Evolutionary conservation across 805 yeast species (phyloP), one percentile per base, ranked within the genome.

Genomic region (Saccharomycopsis sp.): DNA sequence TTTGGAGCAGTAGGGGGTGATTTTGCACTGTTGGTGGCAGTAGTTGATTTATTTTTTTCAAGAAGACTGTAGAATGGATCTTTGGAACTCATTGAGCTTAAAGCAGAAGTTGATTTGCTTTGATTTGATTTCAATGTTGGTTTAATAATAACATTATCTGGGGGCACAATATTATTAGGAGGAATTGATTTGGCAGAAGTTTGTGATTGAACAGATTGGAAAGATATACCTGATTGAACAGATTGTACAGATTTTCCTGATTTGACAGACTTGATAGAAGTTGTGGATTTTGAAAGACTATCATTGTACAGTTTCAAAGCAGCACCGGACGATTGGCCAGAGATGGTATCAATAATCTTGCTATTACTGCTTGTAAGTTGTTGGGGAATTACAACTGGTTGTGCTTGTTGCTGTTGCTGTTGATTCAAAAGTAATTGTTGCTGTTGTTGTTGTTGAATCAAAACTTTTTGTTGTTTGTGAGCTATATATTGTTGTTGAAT

Each of bases 401-500:
- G 21, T n/a, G 31, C 29, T 8, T 20, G 43, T 19, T 28, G 39
- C 17, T 18, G 37, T 19, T 36, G 31, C 19, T 9, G 36, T 29
- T 25, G 32, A 17, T 26, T 34, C 14, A 26, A 27, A 5, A 21
- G 14, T 14, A 21, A 32, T 12, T 31, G 44, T 21, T 32, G 37
- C 13, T 18, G 32, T 2, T 4, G 10, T 26, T 13, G 35, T 23
- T 33, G 42, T 23, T 34, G 39, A 10, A 26, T 15, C 5, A 15
- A 18, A 21, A 27, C 28, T 18, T 30, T 37, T 14, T 34, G 42
- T 18, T 42, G 42, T 21, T 37, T 39, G 9, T 41, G 34, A 5
- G 34, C 39, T 5, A 46, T 40, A 37, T 53, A 52, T n/a, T 40
- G 48, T 15, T 39, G 48, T 17, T 49, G 49, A 31, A 46, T 39